phyloP scores from a whole-genome alignment of 1,284 basidiomycete genomes.

The Coriolopsis trogii region DNA sequence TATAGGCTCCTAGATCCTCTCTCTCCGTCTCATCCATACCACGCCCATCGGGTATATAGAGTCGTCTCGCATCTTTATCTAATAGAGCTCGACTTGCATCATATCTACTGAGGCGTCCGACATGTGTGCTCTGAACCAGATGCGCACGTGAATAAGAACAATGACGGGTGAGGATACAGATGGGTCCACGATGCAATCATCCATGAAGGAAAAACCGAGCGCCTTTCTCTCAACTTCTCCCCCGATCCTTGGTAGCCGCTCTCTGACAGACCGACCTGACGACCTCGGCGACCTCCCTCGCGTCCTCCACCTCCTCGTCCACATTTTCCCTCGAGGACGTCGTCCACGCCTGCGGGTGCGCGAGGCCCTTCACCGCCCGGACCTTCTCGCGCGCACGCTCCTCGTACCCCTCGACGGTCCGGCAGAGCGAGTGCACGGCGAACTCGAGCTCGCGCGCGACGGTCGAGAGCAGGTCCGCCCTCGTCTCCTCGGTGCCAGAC shows the following conservation, averaged over 20 bases:
- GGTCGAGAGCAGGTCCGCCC: constrained; percentile 33
- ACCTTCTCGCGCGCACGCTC: constrained; percentile 35
- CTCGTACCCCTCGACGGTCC: constrained; percentile 49
- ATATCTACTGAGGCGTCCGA: too few relatives aligned
- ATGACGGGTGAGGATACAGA: too few relatives aligned
- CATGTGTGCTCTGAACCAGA: too few relatives aligned
- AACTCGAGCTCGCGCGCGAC: constrained; percentile 50
- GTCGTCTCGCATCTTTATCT: too few relatives aligned
- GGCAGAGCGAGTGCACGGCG: constrained; percentile 44
- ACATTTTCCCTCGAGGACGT: neutral
- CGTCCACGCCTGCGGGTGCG: constrained; percentile 30
- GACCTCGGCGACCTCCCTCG: constrained; percentile 39
- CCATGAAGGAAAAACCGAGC: too few relatives aligned
- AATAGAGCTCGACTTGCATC: too few relatives aligned
- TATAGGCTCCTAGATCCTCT: too few relatives aligned
- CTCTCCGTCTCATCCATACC: too few relatives aligned
- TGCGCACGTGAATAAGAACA: too few relatives aligned
- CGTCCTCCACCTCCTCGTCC: constrained; percentile 41
- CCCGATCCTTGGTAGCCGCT: neutral
- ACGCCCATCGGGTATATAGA: too few relatives aligned
- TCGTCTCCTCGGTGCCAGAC: neutral
- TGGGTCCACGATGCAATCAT: too few relatives aligned
- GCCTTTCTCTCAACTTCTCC: too few relatives aligned
- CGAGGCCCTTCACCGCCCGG: constrained; percentile 36
- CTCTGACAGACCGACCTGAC: constrained; percentile 30